Percentiles rank a stretch among this genome's conserved stretches.
Evolutionary conservation across 1,139 yeast genomes (phyloP).

Genomic region (Suhomyces panamericanus): DNA sequence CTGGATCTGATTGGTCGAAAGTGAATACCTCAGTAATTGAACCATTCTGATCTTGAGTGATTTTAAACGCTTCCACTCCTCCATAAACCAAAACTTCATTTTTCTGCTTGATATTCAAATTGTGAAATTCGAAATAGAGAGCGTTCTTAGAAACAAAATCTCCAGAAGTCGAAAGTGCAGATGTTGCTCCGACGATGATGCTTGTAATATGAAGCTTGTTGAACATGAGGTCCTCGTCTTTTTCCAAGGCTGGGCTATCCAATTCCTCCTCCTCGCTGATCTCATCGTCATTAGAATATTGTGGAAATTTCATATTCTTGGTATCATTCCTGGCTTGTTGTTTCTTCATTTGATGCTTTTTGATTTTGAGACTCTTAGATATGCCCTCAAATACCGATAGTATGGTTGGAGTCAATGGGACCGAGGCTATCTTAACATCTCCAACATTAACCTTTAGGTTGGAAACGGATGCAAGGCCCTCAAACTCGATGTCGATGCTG

Average conservation of each 20-base stretch:
- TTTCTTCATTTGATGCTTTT: slow-evolving; percentile 32
- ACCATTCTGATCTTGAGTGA: slow-evolving; percentile 23
- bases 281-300: slow-evolving; percentile 28
- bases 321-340: slow-evolving; percentile 21
- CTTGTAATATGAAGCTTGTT: slow-evolving; percentile 34
- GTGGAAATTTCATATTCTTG: slow-evolving; percentile 29
- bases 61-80: slow-evolving; percentile 37
- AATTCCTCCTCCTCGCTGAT: slow-evolving; percentile 11
- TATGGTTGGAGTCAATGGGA: slow-evolving; percentile 39
- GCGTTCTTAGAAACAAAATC: slow-evolving; percentile 34
- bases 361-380: slow-evolving; percentile 33
- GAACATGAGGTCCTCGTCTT: slow-evolving; percentile 22
- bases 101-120: slow-evolving; percentile 44
- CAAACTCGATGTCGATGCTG: slow-evolving; percentile 42
- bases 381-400: slow-evolving; percentile 34
- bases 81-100: slow-evolving; percentile 47
- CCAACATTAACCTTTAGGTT: slow-evolving; percentile 51
- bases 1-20: slow-evolving; percentile 15
- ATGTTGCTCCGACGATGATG: slow-evolving; percentile 43
- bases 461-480: slow-evolving; percentile 51
- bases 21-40: slow-evolving; percentile 21
- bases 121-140: slow-evolving; percentile 28
- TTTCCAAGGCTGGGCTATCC: slow-evolving; percentile 15
- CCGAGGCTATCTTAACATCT: slow-evolving; percentile 42
- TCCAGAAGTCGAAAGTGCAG: slow-evolving; percentile 45